Percentiles rank a stretch among this genome's conserved stretches.
Conservation (phyloP, 345 rosid genomes). For the Noccaea bulbosa region DNA sequence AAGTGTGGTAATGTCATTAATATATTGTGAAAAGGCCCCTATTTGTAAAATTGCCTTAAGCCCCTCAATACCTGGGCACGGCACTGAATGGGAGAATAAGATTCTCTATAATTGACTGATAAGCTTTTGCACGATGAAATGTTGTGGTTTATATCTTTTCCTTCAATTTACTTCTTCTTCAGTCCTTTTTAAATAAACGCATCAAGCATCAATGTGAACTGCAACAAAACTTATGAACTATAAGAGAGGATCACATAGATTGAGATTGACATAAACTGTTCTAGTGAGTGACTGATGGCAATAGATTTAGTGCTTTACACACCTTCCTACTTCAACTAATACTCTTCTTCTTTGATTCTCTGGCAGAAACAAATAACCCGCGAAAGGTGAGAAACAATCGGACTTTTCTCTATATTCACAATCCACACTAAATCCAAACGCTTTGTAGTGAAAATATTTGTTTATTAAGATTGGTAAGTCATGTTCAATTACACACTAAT, state of each 20-base stretch:
- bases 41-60: too few relatives aligned
- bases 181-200: slow-evolving; percentile 18
- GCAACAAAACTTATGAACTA: neutral
- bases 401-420: neutral
- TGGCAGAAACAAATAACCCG: slow-evolving; percentile 11
- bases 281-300: slow-evolving; percentile 19
- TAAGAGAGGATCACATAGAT: neutral
- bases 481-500: neutral
- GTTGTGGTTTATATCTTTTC: slow-evolving; percentile 23
- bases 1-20: too few relatives aligned
- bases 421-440: neutral
- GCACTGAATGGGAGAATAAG: slow-evolving; percentile 22
- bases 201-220: neutral
- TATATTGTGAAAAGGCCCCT: too few relatives aligned
- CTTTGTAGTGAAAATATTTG: neutral
- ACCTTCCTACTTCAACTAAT: slow-evolving; percentile 26
- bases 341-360: slow-evolving; percentile 19
- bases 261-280: neutral
- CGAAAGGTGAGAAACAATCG: slow-evolving; percentile 21
- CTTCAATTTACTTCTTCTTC: slow-evolving; percentile 5
- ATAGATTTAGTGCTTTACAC: slow-evolving; percentile 2
- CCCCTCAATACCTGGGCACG: too few relatives aligned
- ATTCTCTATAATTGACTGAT: slow-evolving; percentile 37
- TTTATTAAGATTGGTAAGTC: neutral
- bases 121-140: slow-evolving; percentile 26